Percentiles rank a stretch among this genome's conserved stretches.
Evolutionary conservation across 192 early-diverging fungal species (phyloP).

Genomic region (Jimgerdemannia flammicorona): DNA sequence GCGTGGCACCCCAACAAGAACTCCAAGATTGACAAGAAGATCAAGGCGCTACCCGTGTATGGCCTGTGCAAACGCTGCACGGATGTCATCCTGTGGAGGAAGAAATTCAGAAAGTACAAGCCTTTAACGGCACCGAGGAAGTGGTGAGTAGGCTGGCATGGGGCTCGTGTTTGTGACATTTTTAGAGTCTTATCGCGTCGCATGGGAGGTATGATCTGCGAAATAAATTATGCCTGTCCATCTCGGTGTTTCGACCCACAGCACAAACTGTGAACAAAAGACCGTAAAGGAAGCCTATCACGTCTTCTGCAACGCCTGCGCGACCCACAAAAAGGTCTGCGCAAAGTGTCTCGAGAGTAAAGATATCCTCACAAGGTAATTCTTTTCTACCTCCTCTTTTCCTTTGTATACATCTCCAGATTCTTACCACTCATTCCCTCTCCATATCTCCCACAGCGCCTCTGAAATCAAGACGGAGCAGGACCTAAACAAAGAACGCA

Average conservation of each 20-base stretch:
- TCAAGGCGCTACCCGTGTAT: slow-evolving; percentile 72
- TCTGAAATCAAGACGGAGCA: slow-evolving; percentile 58
- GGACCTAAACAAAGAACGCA: slow-evolving; percentile 63
- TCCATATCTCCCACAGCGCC: slow-evolving; percentile 18
- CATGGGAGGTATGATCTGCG: too few species aligned
- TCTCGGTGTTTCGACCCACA: too few species aligned
- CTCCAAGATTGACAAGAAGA: slow-evolving; percentile 71
- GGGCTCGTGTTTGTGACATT: too few species aligned
- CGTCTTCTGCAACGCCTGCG: slow-evolving; percentile 87
- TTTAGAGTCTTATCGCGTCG: too few species aligned
- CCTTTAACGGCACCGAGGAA: slow-evolving; percentile 87
- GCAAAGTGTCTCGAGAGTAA: slow-evolving; percentile 82
- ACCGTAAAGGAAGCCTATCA: slow-evolving; percentile 93
- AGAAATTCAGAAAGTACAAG: slow-evolving; percentile 97
- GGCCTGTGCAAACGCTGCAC: slow-evolving; percentile 77
- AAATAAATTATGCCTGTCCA: too few species aligned
- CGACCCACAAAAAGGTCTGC: slow-evolving; percentile 75
- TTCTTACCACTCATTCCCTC: neutral
- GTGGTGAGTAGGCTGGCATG: slow-evolving; percentile 70
- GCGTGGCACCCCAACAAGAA: slow-evolving; percentile 87
- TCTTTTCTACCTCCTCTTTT: slow-evolving; percentile 4
- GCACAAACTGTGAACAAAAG: slow-evolving; percentile 69
- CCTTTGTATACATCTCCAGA: neutral
- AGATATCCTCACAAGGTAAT: slow-evolving; percentile 55
- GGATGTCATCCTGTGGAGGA: slow-evolving; percentile 77